A percentile compares a stretch with the other conserved stretches of the same genome.
These are phyloP conservation scores for Lipomyces lipofer DNA, from an alignment of 805 yeast species.

Conservation along the genomic window DNA sequence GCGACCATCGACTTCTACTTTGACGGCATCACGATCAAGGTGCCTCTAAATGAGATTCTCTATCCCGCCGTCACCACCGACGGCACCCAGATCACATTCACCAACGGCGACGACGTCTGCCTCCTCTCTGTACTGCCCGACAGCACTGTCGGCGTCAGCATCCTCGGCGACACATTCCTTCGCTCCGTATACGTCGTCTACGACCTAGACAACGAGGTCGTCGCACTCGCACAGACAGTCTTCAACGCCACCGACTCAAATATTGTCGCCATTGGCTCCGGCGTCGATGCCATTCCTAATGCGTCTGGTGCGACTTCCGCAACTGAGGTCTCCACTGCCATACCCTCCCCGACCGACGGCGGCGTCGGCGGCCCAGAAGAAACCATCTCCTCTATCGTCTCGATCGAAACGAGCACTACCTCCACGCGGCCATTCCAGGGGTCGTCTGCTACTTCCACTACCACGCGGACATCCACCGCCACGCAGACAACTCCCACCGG, in stretches of 20 bases:
- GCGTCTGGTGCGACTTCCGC: conserved; percentile 4
- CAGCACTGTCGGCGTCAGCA: conserved; percentile 36
- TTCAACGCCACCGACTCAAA: conserved; percentile 34
- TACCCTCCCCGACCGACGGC: no score
- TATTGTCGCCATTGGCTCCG: conserved; percentile 24
- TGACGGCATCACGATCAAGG: conserved; percentile 51
- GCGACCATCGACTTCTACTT: conserved; percentile 49
- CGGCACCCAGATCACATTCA: conserved; percentile 24
- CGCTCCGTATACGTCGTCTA: conserved; percentile 66
- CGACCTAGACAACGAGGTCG: conserved; percentile 58
- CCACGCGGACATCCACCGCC: no score
- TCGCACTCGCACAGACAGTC: conserved; percentile 56
- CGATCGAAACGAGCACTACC: no score
- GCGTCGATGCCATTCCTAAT: conserved; percentile 11
- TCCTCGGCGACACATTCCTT: conserved; percentile 68
- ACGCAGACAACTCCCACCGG: no score
- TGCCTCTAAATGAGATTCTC: conserved; percentile 43
- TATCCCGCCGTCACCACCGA: conserved; percentile 18
- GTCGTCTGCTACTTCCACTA: no score
- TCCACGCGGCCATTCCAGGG: no score
- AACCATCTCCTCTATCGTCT: no score
- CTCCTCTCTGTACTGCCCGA: conserved; percentile 37
- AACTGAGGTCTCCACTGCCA: no score
- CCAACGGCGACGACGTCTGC: conserved; percentile 32
- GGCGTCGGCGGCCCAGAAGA: no score